Percentiles rank a stretch among this genome's conserved stretches.
Conservation (phyloP, 2,329 filamentous ascomycete species). For the Beauveria rudraprayagi region DNA sequence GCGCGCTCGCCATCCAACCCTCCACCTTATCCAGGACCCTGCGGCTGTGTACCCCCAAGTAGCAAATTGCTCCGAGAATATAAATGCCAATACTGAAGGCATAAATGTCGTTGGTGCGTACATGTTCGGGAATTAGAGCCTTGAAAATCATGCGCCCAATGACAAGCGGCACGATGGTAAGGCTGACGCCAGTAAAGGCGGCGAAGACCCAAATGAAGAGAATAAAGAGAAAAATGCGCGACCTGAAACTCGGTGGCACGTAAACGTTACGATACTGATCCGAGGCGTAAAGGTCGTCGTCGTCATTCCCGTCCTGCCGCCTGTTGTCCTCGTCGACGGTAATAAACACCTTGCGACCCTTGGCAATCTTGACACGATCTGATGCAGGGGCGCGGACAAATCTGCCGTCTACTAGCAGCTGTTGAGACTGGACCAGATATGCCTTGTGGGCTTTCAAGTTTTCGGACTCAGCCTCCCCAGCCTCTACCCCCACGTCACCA, state of each 20-base stretch:
- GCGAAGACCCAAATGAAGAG: constrained; percentile 90
- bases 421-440: constrained; percentile 37
- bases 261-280: constrained; percentile 65
- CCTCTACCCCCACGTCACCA: constrained; percentile 37
- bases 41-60: constrained; percentile 47
- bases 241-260: constrained; percentile 74
- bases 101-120: constrained; percentile 88
- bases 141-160: constrained; percentile 76
- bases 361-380: constrained; percentile 89
- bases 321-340: constrained; percentile 59
- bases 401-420: constrained; percentile 61
- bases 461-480: constrained; percentile 28
- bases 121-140: constrained; percentile 59
- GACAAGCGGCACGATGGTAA: constrained; percentile 79
- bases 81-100: constrained; percentile 90
- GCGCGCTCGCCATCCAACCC: constrained; percentile 21
- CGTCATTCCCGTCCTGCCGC: constrained; percentile 48
- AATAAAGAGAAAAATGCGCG: constrained; percentile 78
- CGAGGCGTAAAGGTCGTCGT: constrained; percentile 45
- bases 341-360: constrained; percentile 72
- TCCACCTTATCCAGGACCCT: constrained; percentile 27
- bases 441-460: constrained; percentile 32
- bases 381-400: constrained; percentile 92
- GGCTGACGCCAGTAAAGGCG: constrained; percentile 73
- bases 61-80: constrained; percentile 61